phyloP scores from a whole-genome alignment of 2,329 filamentous ascomycete species.

The Trichoderma koningiopsis region DNA sequence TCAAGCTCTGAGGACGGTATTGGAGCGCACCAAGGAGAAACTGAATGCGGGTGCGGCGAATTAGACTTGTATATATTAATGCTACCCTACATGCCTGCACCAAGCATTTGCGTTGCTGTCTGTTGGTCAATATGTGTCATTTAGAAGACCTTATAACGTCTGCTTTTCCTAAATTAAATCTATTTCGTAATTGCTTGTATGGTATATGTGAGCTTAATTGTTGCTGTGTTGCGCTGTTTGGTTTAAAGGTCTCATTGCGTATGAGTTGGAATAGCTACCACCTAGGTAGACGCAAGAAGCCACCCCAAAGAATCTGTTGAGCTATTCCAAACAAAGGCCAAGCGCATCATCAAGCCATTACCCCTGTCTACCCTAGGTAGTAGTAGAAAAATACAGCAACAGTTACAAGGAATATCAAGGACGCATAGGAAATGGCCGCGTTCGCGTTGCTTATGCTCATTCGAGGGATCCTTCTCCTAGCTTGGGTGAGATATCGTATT shows the following conservation, averaged over 20 bases:
- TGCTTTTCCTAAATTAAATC: not conserved
- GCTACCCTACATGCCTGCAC: constrained; percentile 4
- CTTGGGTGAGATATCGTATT: constrained; percentile 12
- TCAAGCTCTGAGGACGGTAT: constrained; percentile 55
- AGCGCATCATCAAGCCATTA: not conserved
- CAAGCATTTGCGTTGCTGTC: not conserved
- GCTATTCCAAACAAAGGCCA: not conserved
- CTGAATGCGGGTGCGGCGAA: constrained; percentile 22
- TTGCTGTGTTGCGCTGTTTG: not conserved
- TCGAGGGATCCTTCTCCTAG: not conserved
- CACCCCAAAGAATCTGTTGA: not conserved
- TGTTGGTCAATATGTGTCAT: not conserved
- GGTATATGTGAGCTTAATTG: not conserved
- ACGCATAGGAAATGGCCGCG: not conserved
- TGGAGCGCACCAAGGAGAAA: constrained; percentile 53
- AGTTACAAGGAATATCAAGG: not conserved
- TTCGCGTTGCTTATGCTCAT: not conserved
- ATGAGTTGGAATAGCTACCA: not conserved
- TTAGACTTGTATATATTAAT: not conserved
- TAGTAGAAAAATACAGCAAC: not conserved
- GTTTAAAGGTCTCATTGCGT: not conserved
- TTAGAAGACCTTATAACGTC: not conserved
- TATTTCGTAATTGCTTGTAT: not conserved
- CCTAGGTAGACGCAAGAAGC: not conserved
- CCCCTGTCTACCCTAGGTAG: not conserved